These are phyloP conservation scores for Petasospora fabianii DNA, from an alignment of 1,139 yeast species.

Conservation along the genomic window DNA sequence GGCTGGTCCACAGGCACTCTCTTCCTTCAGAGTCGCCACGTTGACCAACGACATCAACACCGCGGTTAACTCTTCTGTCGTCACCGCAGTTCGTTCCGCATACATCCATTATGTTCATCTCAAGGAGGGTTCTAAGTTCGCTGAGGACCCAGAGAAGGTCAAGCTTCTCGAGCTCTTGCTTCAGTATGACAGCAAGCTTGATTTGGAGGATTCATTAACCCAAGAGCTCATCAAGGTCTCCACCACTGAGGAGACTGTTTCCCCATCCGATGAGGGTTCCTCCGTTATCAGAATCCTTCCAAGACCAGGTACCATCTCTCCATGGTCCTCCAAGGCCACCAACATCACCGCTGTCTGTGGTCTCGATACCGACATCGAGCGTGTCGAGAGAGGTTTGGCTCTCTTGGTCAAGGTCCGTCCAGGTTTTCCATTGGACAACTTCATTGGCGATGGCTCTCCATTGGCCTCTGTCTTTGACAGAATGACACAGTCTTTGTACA, in stretches of 20 bases:
- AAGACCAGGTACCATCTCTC: conserved; percentile 93
- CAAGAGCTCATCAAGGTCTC: conserved; percentile 45
- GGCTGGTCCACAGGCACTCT: conserved; percentile 90
- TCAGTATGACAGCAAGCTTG: conserved; percentile 71
- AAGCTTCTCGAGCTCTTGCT: conserved; percentile 60
- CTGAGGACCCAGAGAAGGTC: conserved; percentile 34
- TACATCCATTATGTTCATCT: conserved; percentile 80
- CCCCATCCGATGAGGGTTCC: conserved; percentile 44
- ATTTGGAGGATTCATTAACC: conserved; percentile 46
- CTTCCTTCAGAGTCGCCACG: conserved; percentile 76
- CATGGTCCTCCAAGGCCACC: conserved; percentile 99
- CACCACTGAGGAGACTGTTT: conserved; percentile 23
- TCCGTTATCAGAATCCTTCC: conserved; percentile 78
- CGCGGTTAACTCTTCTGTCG: conserved; percentile 57
- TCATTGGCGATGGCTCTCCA: conserved; percentile 45
- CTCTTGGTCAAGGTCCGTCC: conserved; percentile 65
- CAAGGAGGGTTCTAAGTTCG: conserved; percentile 34
- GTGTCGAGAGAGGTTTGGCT: conserved; percentile 90
- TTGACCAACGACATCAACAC: conserved; percentile 71
- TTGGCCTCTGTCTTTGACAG: conserved; percentile 81
- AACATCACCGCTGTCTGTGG: conserved; percentile 92
- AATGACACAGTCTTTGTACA: conserved; percentile 81
- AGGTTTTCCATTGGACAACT: conserved; percentile 59
- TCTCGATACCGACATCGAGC: conserved; percentile 59
- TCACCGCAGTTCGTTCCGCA: conserved; percentile 66